Evolutionary conservation across 495 filamentous ascomycete genomes (phyloP).

Genomic region (Halenospora varia): DNA sequence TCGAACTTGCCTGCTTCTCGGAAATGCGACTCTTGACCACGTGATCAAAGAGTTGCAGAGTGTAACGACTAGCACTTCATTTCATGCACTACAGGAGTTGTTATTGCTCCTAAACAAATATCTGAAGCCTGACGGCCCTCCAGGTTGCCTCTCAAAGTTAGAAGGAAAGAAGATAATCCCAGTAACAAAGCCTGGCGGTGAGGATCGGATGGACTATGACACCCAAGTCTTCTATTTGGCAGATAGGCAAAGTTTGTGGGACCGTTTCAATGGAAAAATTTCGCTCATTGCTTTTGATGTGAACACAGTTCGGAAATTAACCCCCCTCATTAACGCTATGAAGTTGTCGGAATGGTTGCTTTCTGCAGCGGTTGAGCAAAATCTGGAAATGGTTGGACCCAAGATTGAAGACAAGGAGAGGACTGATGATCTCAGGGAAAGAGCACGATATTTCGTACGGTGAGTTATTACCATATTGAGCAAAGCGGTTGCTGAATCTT

Average conservation of each 20-base stretch:
- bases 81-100: neutral
- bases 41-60: conserved; percentile 6
- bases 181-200: conserved; percentile 1
- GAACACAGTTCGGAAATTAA: conserved; percentile 4
- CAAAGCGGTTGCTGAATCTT: neutral
- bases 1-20: neutral
- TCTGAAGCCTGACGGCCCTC: neutral
- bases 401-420: conserved; percentile 2
- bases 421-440: conserved; percentile 6
- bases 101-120: conserved; percentile 3
- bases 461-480: neutral
- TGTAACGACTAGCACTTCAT: conserved; percentile 2
- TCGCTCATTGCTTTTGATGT: conserved; percentile 8
- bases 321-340: conserved; percentile 5
- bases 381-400: conserved; percentile 1
- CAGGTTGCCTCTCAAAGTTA: neutral
- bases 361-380: conserved; percentile 4
- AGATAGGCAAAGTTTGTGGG: conserved; percentile 8
- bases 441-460: neutral
- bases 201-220: conserved; percentile 3
- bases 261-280: conserved; percentile 5
- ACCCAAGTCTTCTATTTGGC: conserved; percentile 1
- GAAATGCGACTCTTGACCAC: conserved; percentile 4
- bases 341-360: conserved; percentile 1
- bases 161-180: conserved; percentile 6